Evolutionary conservation across 179 eudicot genomes (phyloP), one percentile per base, ranked within the genome.

Genomic region (Gypsophila paniculata): DNA sequence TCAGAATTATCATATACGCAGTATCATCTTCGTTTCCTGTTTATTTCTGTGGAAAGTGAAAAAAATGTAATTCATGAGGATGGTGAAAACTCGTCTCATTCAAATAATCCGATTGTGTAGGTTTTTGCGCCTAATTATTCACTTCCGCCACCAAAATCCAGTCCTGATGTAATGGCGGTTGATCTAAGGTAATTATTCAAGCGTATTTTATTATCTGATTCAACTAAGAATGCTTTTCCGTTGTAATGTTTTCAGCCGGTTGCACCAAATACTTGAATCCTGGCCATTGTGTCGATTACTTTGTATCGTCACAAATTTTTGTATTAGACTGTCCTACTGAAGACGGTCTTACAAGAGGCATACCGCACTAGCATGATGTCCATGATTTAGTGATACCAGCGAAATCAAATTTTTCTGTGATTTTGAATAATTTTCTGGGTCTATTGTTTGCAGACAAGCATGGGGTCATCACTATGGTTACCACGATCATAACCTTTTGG

Each of bases 91-190:
- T 26, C 34, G 38, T 19, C 39, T 39, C 21, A 15, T 36, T 22
- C 12, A 10, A 54, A 15, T 34, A 15, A 21, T 73, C 34, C 60
- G 26, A 53, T 77, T 59, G 7, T 76, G 75, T 72, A 90, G 96
- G 87, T 84, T 15, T 90, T 81, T 70, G 61, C 91, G 6, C 96
- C 96, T 49, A 85, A 85, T 76, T 90, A 90, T 75, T 76, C 76
- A 12, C 70, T 76, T 44, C 93, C 90, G 22, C 89, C 83, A 25
- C 80, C 83, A 39, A 88, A 65, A 81, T 79, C 84, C 61, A 78
- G 71, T 71, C 82, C 82, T 39, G 93, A 88, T 76, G 90, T 88
- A 55, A 76, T 86, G 84, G 75, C 89, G 66, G 87, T 90, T 74
- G 93, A 86, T 84, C 78, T 90, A 63, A 86, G 96, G 91, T 86